Evolutionary conservation across 495 filamentous ascomycete genomes (phyloP).

Genomic region (Xylaria bambusicola): DNA sequence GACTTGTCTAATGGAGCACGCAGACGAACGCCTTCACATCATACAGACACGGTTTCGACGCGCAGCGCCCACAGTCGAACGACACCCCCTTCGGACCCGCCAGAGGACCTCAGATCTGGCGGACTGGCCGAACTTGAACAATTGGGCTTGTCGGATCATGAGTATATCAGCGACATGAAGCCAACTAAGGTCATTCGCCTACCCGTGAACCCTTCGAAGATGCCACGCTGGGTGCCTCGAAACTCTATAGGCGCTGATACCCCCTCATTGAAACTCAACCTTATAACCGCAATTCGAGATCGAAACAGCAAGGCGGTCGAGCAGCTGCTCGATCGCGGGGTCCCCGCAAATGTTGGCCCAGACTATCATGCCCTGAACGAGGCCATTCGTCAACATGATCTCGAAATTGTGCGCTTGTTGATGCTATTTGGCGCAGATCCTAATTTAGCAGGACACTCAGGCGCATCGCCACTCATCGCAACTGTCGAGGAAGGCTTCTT

Average conservation of each 20-base stretch:
- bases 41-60: slow-evolving; percentile 14
- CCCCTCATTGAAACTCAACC: slow-evolving; percentile 31
- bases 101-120: slow-evolving; percentile 20
- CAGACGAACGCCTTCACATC: slow-evolving; percentile 8
- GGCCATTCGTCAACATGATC: slow-evolving; percentile 46
- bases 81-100: slow-evolving; percentile 11
- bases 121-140: slow-evolving; percentile 31
- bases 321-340: slow-evolving; percentile 54
- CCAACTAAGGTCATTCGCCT: slow-evolving; percentile 36
- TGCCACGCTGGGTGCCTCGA: slow-evolving; percentile 43
- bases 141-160: slow-evolving; percentile 24
- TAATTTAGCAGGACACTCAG: slow-evolving; percentile 43
- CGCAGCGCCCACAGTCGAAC: slow-evolving; percentile 16
- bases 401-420: slow-evolving; percentile 49
- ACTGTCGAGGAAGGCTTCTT: slow-evolving; percentile 47
- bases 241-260: slow-evolving; percentile 35
- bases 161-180: slow-evolving; percentile 33
- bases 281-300: slow-evolving; percentile 41
- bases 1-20: background rate
- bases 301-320: slow-evolving; percentile 51
- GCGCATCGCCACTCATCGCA: slow-evolving; percentile 43
- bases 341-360: slow-evolving; percentile 44
- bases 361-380: slow-evolving; percentile 43
- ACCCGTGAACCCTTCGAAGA: slow-evolving; percentile 34
- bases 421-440: slow-evolving; percentile 52